Evolutionary conservation across 2,329 filamentous ascomycete species (phyloP), one percentile per base, ranked within the genome.

Genomic region (Neospermospora avenae): DNA sequence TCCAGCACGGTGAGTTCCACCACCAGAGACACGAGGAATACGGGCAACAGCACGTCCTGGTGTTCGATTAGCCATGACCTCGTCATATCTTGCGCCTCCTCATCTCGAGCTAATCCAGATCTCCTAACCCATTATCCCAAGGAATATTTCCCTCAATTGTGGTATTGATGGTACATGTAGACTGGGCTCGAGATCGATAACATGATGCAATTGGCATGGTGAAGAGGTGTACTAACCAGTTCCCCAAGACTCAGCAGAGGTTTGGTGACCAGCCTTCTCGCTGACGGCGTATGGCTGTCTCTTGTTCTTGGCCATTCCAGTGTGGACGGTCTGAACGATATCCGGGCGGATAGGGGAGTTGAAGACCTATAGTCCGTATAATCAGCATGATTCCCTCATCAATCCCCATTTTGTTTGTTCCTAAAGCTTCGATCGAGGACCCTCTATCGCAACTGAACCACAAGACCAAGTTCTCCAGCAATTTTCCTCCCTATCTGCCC

Each of bases 221-320:
- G 22, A 39, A 42, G 34, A 57, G n/a, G 24, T 56, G 63, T 68
- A 89, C 89, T 81, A 79, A 96, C 91, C 93, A 84, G 93, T 98
- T 88, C 93, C 93, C 95, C 95, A 99, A 72, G 96, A 99, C 87
- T 99, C 95, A 78, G 95, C 95, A 81, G 91, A 96, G 78, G 95
- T 99, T 85, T 99, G 95, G 84, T 99, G 95, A 84, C 95, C 95
- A 77, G 95, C 95, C 90, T 99, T 99, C 90, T 98, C 93, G 89
- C 92, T 96, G 85, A 99, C 95, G 76, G 95, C 87, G 81, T 99
- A 99, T 73, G 95, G 93, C 84, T 99, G 95, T 80, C 95, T 90
- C 89, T 96, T 97, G 89, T 99, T 99, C 91, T 99, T 99, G 79
- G 93, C 93, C 85, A 99, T 96, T 76, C 95, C 95, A 76, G 91